A percentile compares a stretch with the other conserved stretches of the same genome.
Conservation (phyloP, 2,329 filamentous ascomycete species). For the Tolypocladium paradoxum region DNA sequence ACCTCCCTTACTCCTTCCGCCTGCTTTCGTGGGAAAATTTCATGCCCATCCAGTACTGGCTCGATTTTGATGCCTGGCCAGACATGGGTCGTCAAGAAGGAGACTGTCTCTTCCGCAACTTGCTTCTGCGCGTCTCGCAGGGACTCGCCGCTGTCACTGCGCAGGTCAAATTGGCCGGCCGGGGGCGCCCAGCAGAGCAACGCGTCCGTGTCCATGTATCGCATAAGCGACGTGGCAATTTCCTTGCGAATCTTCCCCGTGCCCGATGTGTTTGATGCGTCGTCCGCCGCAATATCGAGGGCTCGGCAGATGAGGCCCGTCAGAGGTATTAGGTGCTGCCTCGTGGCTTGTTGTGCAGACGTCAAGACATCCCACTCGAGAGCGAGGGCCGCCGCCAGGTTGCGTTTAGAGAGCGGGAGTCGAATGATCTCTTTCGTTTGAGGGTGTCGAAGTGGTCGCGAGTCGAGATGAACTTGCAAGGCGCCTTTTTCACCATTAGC, state of each 20-base stretch:
- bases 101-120: slow-evolving; percentile 59
- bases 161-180: slow-evolving; percentile 34
- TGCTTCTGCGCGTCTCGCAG: slow-evolving; percentile 64
- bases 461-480: slow-evolving; percentile 64
- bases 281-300: slow-evolving; percentile 65
- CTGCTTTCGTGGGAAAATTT: slow-evolving; percentile 68
- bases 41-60: slow-evolving; percentile 69
- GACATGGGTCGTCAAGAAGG: slow-evolving; percentile 58
- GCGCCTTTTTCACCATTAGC: slow-evolving; percentile 20
- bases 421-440: slow-evolving; percentile 60
- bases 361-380: slow-evolving; percentile 86
- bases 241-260: slow-evolving; percentile 46
- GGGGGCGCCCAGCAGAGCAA: slow-evolving; percentile 76
- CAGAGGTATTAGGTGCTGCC: slow-evolving; percentile 79
- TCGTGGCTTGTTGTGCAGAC: slow-evolving; percentile 72
- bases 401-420: slow-evolving; percentile 63
- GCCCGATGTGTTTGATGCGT: slow-evolving; percentile 25
- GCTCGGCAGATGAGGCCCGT: slow-evolving; percentile 79
- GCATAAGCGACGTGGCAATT: slow-evolving; percentile 60
- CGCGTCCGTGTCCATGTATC: slow-evolving; percentile 86
- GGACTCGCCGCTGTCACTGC: slow-evolving; percentile 39
- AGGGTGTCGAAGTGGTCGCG: slow-evolving; percentile 67
- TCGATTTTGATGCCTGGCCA: slow-evolving; percentile 75
- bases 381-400: slow-evolving; percentile 76
- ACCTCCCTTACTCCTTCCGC: slow-evolving; percentile 63